These are phyloP conservation scores for Pezicula neosporulosa DNA, from an alignment of 2,329 filamentous ascomycete species.

Conservation along the genomic window DNA sequence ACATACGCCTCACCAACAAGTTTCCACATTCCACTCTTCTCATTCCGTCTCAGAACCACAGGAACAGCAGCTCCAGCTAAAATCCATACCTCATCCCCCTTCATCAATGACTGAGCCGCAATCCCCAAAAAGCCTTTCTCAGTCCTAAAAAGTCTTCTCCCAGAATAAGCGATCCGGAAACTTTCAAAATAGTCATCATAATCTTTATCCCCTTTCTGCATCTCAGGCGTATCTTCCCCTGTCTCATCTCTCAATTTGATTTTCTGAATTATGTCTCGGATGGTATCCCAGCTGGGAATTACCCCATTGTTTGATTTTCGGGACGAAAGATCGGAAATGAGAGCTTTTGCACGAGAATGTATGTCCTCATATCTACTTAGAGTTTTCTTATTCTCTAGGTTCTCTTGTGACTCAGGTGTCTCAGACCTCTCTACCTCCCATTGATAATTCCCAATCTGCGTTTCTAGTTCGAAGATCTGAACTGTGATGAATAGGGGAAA, in stretches of 20 bases:
- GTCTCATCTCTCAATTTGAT: neutral
- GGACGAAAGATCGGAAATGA: too few relatives aligned
- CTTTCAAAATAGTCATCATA: constrained; percentile 5
- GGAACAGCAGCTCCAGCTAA: constrained; percentile 2
- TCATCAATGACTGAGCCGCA: neutral
- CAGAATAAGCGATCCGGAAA: constrained; percentile 6
- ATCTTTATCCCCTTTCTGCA: neutral
- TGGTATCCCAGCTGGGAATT: neutral
- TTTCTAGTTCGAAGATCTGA: neutral
- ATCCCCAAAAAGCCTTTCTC: constrained; percentile 1
- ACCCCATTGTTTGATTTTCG: neutral
- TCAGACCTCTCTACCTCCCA: too few relatives aligned
- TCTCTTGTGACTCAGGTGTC: too few relatives aligned
- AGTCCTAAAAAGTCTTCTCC: constrained; percentile 5
- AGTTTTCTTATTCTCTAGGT: too few relatives aligned
- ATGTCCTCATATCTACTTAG: too few relatives aligned
- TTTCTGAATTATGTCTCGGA: neutral
- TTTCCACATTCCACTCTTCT: neutral
- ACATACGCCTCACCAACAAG: neutral
- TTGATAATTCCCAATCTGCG: neutral
- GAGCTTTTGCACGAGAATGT: too few relatives aligned
- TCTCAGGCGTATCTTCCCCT: neutral
- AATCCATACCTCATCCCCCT: neutral
- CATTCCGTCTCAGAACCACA: neutral
- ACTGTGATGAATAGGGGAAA: constrained; percentile 2